phyloP scores from a whole-genome alignment of 108 stramenopile genomes.

The Skeletonema costatum region DNA sequence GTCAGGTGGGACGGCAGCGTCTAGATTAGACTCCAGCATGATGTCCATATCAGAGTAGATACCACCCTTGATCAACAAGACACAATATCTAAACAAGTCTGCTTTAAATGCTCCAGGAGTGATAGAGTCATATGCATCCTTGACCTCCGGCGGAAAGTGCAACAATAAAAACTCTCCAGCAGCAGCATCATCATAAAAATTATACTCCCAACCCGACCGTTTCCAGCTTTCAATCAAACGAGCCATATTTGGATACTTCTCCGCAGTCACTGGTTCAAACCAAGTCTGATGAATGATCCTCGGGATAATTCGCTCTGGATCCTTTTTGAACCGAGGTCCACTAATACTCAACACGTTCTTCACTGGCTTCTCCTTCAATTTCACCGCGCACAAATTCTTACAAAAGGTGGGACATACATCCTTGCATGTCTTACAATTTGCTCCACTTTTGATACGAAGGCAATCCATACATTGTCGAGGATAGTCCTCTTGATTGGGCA shows the following conservation, averaged over 20 bases:
- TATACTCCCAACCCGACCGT: slow-evolving; percentile 78
- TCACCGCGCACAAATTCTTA: slow-evolving; percentile 61
- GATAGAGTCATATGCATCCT: slow-evolving; percentile 54
- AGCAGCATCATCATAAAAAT: slow-evolving; percentile 72
- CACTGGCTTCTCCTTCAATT: slow-evolving; percentile 63
- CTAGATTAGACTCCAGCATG: slow-evolving; percentile 78
- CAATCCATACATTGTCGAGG: slow-evolving; percentile 66
- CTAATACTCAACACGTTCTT: slow-evolving; percentile 56
- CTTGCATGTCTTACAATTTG: slow-evolving; percentile 55
- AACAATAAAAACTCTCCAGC: slow-evolving; percentile 55
- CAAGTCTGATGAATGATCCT: slow-evolving; percentile 77
- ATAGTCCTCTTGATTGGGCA: slow-evolving; percentile 43
- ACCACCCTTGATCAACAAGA: slow-evolving; percentile 79
- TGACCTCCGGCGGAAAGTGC: slow-evolving; percentile 78
- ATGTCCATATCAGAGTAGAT: slow-evolving; percentile 90
- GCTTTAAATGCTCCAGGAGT: slow-evolving; percentile 65
- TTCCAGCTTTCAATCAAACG: slow-evolving; percentile 77
- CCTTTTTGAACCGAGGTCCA: slow-evolving; percentile 62
- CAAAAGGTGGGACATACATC: slow-evolving; percentile 70
- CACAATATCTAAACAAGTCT: slow-evolving; percentile 88
- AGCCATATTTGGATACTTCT: slow-evolving; percentile 67
- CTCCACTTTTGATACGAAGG: slow-evolving; percentile 65
- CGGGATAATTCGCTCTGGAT: slow-evolving; percentile 71
- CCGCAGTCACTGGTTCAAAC: slow-evolving; percentile 32
- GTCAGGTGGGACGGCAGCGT: slow-evolving; percentile 69